phyloP scores from a whole-genome alignment of 306 rosid species.

The Amphicarpaea edgeworthii region DNA sequence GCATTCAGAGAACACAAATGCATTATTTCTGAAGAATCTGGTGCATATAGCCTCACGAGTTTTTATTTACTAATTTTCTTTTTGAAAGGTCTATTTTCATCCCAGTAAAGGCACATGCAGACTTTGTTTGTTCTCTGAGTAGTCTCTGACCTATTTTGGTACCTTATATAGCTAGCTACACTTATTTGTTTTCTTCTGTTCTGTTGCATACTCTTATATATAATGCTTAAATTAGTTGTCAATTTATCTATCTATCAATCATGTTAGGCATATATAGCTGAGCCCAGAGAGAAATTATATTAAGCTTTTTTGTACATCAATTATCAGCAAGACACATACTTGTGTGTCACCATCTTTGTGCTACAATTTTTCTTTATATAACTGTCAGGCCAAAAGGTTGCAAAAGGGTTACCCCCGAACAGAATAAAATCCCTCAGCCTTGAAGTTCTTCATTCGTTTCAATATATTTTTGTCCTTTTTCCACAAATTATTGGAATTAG shows the following conservation, averaged over 20 bases:
- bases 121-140: constrained; percentile 41
- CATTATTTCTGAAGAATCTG: constrained; percentile 42
- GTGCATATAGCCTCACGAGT: not conserved
- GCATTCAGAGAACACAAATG: constrained; percentile 25
- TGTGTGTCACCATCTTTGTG: constrained; percentile 46
- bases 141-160: constrained; percentile 46
- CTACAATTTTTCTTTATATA: constrained; percentile 43
- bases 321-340: constrained; percentile 47
- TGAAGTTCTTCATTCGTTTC: not conserved
- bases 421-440: constrained; percentile 25
- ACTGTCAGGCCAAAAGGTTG: constrained; percentile 52
- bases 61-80: not conserved
- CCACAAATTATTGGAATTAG: not conserved
- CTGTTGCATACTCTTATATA: not conserved
- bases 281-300: constrained; percentile 34
- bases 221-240: not conserved
- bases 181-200: constrained; percentile 49
- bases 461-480: not conserved
- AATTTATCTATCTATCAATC: constrained; percentile 53
- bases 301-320: constrained; percentile 56
- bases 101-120: constrained; percentile 44
- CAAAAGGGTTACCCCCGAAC: constrained; percentile 33
- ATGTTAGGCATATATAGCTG: constrained; percentile 29
- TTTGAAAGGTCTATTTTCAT: constrained; percentile 62
- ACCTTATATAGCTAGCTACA: constrained; percentile 38